Base-by-base conservation (phyloP, 1,284 basidiomycete genomes). In the Tilletia indica region DNA sequence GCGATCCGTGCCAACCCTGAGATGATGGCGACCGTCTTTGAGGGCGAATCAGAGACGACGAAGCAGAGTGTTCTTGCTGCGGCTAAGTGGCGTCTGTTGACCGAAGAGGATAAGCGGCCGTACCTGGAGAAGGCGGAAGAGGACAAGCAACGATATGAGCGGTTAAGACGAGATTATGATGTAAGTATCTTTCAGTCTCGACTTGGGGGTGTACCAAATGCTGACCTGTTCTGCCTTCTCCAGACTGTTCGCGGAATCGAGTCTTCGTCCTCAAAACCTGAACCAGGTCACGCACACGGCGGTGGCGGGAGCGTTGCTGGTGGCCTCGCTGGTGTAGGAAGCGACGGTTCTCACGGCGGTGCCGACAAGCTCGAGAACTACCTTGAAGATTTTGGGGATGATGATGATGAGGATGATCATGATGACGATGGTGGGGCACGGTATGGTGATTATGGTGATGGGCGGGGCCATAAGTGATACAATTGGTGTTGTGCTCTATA, bases 1-100 rank as follows among this genome's bases (percentile, higher is more conserved):
- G 77, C 80, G 5, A 79, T 83, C 71, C 80, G 82, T 31, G 78
- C 78, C 38, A 76, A 82, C 64, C 76, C 80, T 31, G 75, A 73
- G 66, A 73, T 80, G 76, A 77, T 73, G 21, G 87, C 86, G 76
- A 90, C 91, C 31, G 90, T 97, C 19, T 96, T 96, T 86, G 92
- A 91, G n/a, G 91, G 92, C 68, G 94, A 96, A 86, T 91, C 90
- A 61, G 94, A 96, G 86, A 95, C 95, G 3, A 95, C 94, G 49
- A 92, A 92, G 86, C 95, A 97, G 86, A 94, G 93, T 85, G 93
- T 95, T 3, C 87, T 97, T 68, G 94, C 94, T 68, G 94, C 94
- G 66, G 90, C 91, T 74, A 91, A 91, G 85, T 97, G 94, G 94
- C 89, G 94, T 75, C 90, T 89, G 68, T 91, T 97, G 89, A 91